Evolutionary conservation across 2,329 filamentous ascomycete species (phyloP), one percentile per base, ranked within the genome.

Genomic region (Sphaerostilbella broomeana): DNA sequence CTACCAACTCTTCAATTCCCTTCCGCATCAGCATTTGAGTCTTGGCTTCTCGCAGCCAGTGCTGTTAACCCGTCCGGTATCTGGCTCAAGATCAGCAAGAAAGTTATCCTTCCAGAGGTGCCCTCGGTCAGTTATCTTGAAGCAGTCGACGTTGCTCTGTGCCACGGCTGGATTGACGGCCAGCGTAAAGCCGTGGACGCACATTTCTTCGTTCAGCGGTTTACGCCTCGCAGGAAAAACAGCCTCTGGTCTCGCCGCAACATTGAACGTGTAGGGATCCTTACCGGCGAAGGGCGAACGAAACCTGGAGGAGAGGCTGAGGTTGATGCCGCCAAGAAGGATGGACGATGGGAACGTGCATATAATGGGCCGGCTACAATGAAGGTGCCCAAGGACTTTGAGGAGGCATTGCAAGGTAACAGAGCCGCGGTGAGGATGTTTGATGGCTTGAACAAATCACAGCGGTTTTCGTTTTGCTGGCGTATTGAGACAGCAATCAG

Each of bases 141-240:
- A 51, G 75, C 75, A 1, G 63, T 80, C 13, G 70, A 79, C 50
- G 57, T 64, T 22, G 75, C 75, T 1, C 62, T 81, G 6, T 79
- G 75, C 52, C 73, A 71, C 50, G 77, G 77, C 28, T 81, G 77
- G 76, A 81, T 80, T 41, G 75, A 81, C 51, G 73, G 76, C 1
- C 73, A 75, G 49, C 64, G 64, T 2, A 60, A 59, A 13, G 42
- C 58, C 3, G 53, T 63, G 32, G 68, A 77, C 46, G 63, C 62
- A 0, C 49, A 57, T 3, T 68, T 65, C 47, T 79, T 73, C 53
- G 52, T 72, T 2, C 72, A 75, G 48, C 67, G 74, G 7, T 80
- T 77, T 60, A 77, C 75, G 1, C 76, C 75, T 2, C 73, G 77
- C 4, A 66, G 70, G 3, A 53, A 63, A 20, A 67, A 65, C 22